Conservation (phyloP, 805 yeast genomes). For the Lipomyces sp. region DNA sequence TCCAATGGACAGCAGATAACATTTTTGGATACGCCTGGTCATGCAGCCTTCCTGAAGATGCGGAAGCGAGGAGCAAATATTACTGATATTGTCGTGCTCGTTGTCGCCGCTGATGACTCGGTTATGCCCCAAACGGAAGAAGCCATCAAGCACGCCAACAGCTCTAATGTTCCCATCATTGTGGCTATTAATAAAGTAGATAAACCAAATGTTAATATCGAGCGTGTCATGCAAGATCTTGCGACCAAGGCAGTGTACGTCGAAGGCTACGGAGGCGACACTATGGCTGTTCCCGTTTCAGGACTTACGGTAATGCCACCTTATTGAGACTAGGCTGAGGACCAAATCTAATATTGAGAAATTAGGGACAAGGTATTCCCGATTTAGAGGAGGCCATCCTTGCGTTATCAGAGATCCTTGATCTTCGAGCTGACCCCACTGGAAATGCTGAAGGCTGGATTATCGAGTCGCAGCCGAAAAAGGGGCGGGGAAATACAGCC, state of each 20-base stretch:
- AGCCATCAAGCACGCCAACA: conserved; percentile 90
- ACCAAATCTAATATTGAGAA: not conserved
- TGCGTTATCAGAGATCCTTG: conserved; percentile 81
- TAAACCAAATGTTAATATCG: conserved; percentile 73
- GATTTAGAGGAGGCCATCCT: conserved; percentile 86
- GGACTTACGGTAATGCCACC: conserved; percentile 67
- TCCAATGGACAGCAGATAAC: conserved; percentile 82
- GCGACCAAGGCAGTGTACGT: conserved; percentile 78
- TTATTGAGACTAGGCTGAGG: no score
- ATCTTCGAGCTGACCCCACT: conserved; percentile 64
- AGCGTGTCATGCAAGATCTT: conserved; percentile 76
- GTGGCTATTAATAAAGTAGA: conserved; percentile 95
- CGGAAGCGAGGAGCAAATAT: conserved; percentile 94
- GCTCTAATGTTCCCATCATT: conserved; percentile 78
- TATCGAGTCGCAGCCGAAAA: conserved; percentile 79
- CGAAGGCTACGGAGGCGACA: conserved; percentile 94
- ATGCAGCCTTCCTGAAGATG: conserved; percentile 95
- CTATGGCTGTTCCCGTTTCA: conserved; percentile 84
- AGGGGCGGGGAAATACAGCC: conserved; percentile 78
- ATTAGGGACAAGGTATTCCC: conserved; percentile 73
- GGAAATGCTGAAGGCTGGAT: conserved; percentile 81
- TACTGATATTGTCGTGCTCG: conserved; percentile 89
- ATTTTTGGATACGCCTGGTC: conserved; percentile 96
- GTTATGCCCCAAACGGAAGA: conserved; percentile 97
- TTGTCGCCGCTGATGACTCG: conserved; percentile 96